phyloP scores from a whole-genome alignment of 2,329 filamentous ascomycete species.

The Cyanodermella asteris region DNA sequence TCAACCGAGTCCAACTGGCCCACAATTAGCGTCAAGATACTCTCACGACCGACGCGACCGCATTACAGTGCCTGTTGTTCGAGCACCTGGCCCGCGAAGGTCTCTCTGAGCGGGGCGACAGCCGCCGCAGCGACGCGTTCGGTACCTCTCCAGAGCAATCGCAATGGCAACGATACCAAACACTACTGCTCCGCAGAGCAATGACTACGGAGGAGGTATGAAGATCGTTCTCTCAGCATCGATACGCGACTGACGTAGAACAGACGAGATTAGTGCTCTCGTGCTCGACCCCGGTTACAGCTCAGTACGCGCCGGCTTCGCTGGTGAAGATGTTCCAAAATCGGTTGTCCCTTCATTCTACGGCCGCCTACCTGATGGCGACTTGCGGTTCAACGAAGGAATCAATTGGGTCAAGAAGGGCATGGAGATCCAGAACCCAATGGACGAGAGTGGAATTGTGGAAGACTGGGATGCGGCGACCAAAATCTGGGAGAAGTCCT shows the following conservation, averaged over 20 bases:
- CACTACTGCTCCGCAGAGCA: slow-evolving; percentile 6
- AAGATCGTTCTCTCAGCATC: not conserved
- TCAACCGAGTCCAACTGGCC: too few species aligned
- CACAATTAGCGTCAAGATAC: too few species aligned
- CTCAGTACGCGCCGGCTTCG: slow-evolving; percentile 80
- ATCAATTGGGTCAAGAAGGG: slow-evolving; percentile 11
- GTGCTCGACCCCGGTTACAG: slow-evolving; percentile 90
- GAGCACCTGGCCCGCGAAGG: too few species aligned
- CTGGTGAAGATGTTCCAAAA: slow-evolving; percentile 93
- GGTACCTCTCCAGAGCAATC: slow-evolving; percentile 3
- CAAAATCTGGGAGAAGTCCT: slow-evolving; percentile 78
- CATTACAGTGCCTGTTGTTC: too few species aligned
- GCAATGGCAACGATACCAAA: slow-evolving; percentile 1
- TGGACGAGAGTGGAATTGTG: slow-evolving; percentile 70
- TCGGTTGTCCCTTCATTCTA: slow-evolving; percentile 83
- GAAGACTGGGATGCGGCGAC: slow-evolving; percentile 90
- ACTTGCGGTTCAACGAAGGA: too few species aligned
- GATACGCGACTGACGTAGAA: too few species aligned
- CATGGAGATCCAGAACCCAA: slow-evolving; percentile 78
- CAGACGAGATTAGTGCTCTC: slow-evolving; percentile 92
- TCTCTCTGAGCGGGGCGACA: too few species aligned
- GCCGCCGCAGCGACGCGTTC: slow-evolving; percentile 4
- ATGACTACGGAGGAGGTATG: slow-evolving; percentile 11
- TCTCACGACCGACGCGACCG: too few species aligned
- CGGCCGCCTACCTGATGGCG: slow-evolving; percentile 25